These are phyloP conservation scores for Rhododendron griersonianum DNA, from an alignment of 148 eudicot species.

Conservation along the genomic window DNA sequence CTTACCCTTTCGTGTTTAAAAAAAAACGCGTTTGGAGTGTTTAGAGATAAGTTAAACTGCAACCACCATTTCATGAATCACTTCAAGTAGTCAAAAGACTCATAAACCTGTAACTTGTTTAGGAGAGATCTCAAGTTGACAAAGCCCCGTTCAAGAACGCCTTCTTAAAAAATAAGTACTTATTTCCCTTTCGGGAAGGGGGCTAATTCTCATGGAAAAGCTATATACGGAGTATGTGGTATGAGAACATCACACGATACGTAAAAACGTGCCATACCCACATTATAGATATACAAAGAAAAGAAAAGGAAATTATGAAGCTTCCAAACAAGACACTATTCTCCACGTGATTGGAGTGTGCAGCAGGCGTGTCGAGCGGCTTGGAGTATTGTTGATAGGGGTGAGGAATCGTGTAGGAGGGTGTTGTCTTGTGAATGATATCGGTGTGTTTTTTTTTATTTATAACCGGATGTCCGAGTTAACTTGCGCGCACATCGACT, in stretches of 20 bases:
- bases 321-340: not conserved
- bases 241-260: not conserved
- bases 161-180: no score
- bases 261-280: not conserved
- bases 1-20: no score
- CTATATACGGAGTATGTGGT: no score
- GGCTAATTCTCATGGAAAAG: no score
- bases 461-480: rapidly evolving
- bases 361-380: not conserved
- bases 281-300: not conserved
- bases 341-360: not conserved
- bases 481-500: not conserved
- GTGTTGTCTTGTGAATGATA: not conserved
- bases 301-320: not conserved
- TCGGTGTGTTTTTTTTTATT: not conserved
- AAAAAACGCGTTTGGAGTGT: no score
- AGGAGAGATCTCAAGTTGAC: no score
- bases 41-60: no score
- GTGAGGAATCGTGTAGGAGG: not conserved
- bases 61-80: no score
- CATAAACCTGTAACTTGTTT: no score
- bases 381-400: not conserved
- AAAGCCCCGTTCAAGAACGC: no score
- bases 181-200: no score
- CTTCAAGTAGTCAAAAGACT: no score